Base-by-base conservation (phyloP, 2,329 filamentous ascomycete genomes). In the Diaporthe australafricana region DNA sequence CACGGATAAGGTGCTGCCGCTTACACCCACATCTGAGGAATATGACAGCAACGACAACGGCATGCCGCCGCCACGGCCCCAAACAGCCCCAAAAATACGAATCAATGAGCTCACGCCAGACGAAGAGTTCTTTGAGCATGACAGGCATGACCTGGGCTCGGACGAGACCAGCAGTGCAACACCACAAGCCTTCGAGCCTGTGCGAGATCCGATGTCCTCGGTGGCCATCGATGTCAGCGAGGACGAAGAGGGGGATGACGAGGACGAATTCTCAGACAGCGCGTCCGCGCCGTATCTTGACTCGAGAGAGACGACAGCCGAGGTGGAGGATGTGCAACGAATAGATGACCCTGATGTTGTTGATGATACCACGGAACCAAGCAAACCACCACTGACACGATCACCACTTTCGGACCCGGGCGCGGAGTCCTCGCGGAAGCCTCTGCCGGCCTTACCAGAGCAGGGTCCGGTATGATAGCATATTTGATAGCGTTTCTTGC, bases 361-460 rank as follows among this genome's bases (percentile, higher is more conserved):
- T 20, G 45, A 52, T 20, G 52, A 57, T 48, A 52, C n/a, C 17
- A 40, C 30, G 27, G 22, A 25, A 48, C 30, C 53, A n/a, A 62
- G 68, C 35, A 71, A 71, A 42, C 72, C 74, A 20, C 71, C 73
- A 4, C 48, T 74, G 22, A 72, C 72, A 11, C 73, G 74, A 63
- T 75, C 76, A 20, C 52, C 73, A 1, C 40, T 74, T 22, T 74
- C 75, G 30, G 75, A 76, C 30, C 42, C 73, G 25, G 73, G 71
- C 12, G 60, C 67, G 11, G 66, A 16, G 55, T 35, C 40, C 20
- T 62, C 73, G 5, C 72, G 78, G 57, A 82, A 82, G 56, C 80
- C 80, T 40, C 71, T 82, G 8, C 80, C 81, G 9, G 80, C 80
- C 53, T 68, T 82, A 25, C 80, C 81, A 5, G 80, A 82, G 67